Evolutionary conservation across 163 green algal genomes (phyloP), one percentile per base, ranked within the genome.

Genomic region (Scenedesmus sp.): DNA sequence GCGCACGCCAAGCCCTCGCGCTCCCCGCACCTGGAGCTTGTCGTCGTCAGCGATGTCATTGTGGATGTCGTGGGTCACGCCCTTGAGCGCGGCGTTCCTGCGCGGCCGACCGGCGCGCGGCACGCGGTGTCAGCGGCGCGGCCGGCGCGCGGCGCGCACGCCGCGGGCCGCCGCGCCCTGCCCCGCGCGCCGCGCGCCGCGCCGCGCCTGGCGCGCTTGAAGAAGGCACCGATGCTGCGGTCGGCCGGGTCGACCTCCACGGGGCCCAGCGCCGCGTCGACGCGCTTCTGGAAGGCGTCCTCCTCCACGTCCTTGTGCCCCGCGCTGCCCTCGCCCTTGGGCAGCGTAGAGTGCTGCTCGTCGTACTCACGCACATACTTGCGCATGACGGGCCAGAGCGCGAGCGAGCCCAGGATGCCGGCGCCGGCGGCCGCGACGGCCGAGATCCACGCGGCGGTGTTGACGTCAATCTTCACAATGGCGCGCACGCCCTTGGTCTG

Each of bases 401-500:
- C 48, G 31, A 82, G 50, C 24, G 75, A 62, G 17, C 58, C 53
- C 9, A 85, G 36, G 6, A 88, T 31, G 33, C 82, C 77, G 17
- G 47, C 14, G 48, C 76, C 84, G 20, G 29, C 88, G 10, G 78
- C 72, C 15, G 33, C 13, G n/a, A 73, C 60, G n/a, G 72, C 60
- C 17, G 72, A 22, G 17, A 80, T 56, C 72, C 72, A 80, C 9
- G 74, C 74, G 15, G 31, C 74, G 15, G 66, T 48, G 24, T 69
- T 5, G 14, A 45, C 15, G 48, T 62, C 24, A 26, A 80, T 80
- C 4, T 47, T 44, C 10, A 60, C 34, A 6, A 75, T 13, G 20
- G 48, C 63, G 34, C 24, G 29, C 0, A 69, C 74, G 62, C 80
- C 83, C 81, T 91, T 91, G 77, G 84, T 91, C 67, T 75, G 48